These are phyloP conservation scores for Berkeleyomyces basicola DNA, from an alignment of 2,329 filamentous ascomycete genomes.

Conservation along the genomic window DNA sequence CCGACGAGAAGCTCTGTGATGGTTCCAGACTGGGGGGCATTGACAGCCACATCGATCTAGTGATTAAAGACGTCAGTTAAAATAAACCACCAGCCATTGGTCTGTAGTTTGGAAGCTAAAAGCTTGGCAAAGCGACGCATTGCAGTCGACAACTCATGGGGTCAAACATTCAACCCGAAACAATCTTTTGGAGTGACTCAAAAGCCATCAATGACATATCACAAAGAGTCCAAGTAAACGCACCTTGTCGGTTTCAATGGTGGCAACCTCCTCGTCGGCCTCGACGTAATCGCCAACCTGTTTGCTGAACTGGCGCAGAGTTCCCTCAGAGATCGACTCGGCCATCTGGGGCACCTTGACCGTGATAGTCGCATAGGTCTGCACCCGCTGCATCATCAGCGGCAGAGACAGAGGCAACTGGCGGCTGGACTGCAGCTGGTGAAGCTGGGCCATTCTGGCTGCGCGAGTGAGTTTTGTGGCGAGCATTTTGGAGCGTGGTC, in stretches of 20 bases:
- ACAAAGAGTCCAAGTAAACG: conserved; percentile 12
- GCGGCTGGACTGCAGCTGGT: conserved; percentile 20
- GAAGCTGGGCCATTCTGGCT: conserved; percentile 29
- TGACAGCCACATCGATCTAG: conserved; percentile 95
- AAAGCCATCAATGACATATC: neutral
- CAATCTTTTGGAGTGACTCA: neutral
- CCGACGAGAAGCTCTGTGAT: conserved; percentile 84
- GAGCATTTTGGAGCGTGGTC: conserved; percentile 21
- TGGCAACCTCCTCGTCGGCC: conserved; percentile 93
- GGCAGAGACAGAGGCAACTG: conserved; percentile 26
- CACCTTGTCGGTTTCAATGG: conserved; percentile 98
- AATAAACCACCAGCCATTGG: neutral
- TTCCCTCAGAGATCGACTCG: conserved; percentile 95
- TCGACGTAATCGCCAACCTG: conserved; percentile 85
- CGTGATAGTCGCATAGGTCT: conserved; percentile 58
- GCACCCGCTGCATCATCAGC: conserved; percentile 38
- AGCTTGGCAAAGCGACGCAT: too few species aligned
- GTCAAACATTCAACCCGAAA: neutral
- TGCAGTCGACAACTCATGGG: too few species aligned
- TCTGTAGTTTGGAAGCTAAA: neutral
- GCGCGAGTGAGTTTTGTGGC: conserved; percentile 28
- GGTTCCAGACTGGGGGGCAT: conserved; percentile 75
- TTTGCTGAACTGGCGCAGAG: conserved; percentile 88
- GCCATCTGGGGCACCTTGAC: conserved; percentile 97
- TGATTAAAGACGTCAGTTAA: neutral